Evolutionary conservation across 2,329 filamentous ascomycete genomes (phyloP).

Genomic region (Boeremia exigua): DNA sequence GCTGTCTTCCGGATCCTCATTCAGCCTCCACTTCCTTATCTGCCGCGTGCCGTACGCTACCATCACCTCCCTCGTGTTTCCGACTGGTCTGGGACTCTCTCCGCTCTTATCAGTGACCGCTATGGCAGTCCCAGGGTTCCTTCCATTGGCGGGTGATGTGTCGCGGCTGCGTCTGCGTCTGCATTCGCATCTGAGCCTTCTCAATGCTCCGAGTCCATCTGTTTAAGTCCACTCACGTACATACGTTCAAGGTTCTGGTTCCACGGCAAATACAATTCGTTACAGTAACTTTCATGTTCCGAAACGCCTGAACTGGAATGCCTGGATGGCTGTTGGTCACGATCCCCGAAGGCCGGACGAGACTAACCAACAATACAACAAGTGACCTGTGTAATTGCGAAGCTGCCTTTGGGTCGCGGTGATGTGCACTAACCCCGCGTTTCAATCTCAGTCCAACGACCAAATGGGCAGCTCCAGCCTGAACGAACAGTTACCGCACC

Average conservation of each 20-base stretch:
- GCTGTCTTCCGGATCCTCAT: not conserved
- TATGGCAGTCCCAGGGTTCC: not conserved
- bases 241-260: no score
- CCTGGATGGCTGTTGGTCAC: not conserved
- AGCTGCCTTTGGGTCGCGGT: not conserved
- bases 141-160: not conserved
- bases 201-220: not conserved
- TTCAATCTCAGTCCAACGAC: not conserved
- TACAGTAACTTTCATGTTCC: no score
- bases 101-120: slow-evolving; percentile 4
- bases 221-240: no score
- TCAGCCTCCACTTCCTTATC: slow-evolving; percentile 14
- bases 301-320: not conserved
- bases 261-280: not conserved
- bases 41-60: slow-evolving; percentile 5
- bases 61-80: not conserved
- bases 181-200: slow-evolving; percentile 1
- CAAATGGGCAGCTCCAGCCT: not conserved
- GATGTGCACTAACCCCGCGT: slow-evolving; percentile 13
- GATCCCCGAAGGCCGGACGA: not conserved
- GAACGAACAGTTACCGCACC: not conserved
- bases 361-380: not conserved
- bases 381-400: not conserved
- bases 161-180: not conserved
- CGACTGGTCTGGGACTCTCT: not conserved